Percentiles rank a stretch among this genome's conserved stretches.
These are phyloP conservation scores for Thermothielavioides terrestris DNA, from an alignment of 495 filamentous ascomycete genomes.

Conservation along the genomic window DNA sequence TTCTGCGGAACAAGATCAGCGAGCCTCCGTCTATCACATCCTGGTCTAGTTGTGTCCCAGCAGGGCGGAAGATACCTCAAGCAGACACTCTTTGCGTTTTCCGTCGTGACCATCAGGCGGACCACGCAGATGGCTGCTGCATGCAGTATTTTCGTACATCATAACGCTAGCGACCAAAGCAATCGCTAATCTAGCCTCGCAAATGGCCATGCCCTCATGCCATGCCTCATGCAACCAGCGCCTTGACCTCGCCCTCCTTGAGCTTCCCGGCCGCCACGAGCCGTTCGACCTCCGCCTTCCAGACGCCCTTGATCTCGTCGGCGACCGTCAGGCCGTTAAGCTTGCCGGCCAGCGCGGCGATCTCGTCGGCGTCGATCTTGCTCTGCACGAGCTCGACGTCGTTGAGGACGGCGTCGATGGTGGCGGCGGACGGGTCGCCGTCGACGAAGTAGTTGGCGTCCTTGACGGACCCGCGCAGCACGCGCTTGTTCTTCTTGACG, in stretches of 20 bases:
- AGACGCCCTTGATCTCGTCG: slow-evolving; percentile 59
- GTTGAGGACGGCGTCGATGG: slow-evolving; percentile 72
- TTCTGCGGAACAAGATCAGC: no score
- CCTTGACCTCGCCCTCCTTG: slow-evolving; percentile 62
- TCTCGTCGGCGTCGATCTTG: slow-evolving; percentile 84
- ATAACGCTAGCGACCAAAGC: no score
- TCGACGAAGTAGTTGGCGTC: slow-evolving; percentile 87
- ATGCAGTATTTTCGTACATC: no score
- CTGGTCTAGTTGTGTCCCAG: no score
- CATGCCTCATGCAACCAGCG: slow-evolving; percentile 17
- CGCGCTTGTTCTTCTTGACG: slow-evolving; percentile 98
- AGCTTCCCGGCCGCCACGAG: slow-evolving; percentile 72
- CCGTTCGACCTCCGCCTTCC: slow-evolving; percentile 59
- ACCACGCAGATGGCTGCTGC: no score
- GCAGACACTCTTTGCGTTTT: no score
- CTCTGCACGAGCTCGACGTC: slow-evolving; percentile 83
- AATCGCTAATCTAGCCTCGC: background rate
- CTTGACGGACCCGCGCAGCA: slow-evolving; percentile 83
- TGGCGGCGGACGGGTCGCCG: slow-evolving; percentile 55
- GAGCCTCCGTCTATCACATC: no score
- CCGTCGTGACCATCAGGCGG: no score
- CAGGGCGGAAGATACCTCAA: no score
- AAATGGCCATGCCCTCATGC: background rate
- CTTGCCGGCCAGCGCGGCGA: slow-evolving; percentile 68
- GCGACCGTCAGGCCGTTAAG: slow-evolving; percentile 64